Evolutionary conservation across 1,284 basidiomycete genomes (phyloP).

Genomic region (Spongispora temasekensis): DNA sequence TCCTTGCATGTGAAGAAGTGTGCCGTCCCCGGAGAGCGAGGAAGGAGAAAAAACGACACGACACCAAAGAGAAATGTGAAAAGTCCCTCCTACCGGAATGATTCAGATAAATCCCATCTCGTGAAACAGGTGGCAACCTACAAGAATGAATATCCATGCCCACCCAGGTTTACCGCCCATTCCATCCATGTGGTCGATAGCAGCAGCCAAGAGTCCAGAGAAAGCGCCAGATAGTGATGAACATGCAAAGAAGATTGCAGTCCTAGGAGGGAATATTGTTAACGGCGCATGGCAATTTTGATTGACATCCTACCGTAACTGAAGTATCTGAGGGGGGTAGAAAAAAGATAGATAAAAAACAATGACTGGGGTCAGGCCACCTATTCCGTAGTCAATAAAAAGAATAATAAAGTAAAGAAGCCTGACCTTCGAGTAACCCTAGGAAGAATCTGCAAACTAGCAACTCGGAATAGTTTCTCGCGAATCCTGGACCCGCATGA

Average conservation of each 20-base stretch:
- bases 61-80: not conserved
- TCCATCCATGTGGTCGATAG: conserved; percentile 55
- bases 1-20: conserved; percentile 45
- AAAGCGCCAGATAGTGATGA: conserved; percentile 63
- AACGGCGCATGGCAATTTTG: not conserved
- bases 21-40: conserved; percentile 47
- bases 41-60: conserved; percentile 50
- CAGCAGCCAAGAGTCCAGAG: conserved; percentile 63
- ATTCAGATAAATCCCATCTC: not conserved
- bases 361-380: conserved; percentile 60
- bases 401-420: conserved; percentile 39
- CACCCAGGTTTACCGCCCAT: conserved; percentile 49
- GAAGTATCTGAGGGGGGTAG: conserved; percentile 58
- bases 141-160: conserved; percentile 71
- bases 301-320: conserved; percentile 46
- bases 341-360: conserved; percentile 60
- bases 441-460: conserved; percentile 66
- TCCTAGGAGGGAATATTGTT: conserved; percentile 29
- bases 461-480: conserved; percentile 53
- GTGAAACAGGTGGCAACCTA: conserved; percentile 11
- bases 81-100: not conserved
- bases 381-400: conserved; percentile 36
- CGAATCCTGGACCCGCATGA: conserved; percentile 43
- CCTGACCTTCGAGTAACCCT: conserved; percentile 58
- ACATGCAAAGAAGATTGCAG: conserved; percentile 54